Conservation (phyloP, 805 yeast species). For the Ogataea salicorniae region DNA sequence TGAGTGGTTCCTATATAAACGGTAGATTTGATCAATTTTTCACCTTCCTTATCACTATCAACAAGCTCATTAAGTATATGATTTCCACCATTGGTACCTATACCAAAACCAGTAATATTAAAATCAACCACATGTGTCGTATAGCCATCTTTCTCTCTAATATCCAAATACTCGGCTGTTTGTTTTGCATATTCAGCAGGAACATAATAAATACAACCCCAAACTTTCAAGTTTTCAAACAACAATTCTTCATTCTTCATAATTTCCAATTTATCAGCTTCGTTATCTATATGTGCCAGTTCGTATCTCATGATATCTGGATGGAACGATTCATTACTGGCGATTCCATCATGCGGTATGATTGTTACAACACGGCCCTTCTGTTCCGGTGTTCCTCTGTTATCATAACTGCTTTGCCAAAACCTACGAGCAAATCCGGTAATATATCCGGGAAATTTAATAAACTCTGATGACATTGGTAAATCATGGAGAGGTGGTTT, state of each 20-base stretch:
- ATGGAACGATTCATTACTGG: constrained; percentile 35
- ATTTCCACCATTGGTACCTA: constrained; percentile 1
- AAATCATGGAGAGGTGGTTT: constrained; percentile 75
- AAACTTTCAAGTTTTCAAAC: constrained; percentile 46
- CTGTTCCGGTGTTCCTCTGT: constrained; percentile 78
- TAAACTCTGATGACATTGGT: constrained; percentile 29
- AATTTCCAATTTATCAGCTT: constrained; percentile 12
- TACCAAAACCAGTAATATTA: constrained; percentile 30
- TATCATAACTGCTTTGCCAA: constrained; percentile 90
- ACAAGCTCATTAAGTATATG: constrained; percentile 27
- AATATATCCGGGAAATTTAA: constrained; percentile 59
- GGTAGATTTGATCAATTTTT: constrained; percentile 44
- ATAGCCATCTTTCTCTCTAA: constrained; percentile 88
- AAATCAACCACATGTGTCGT: constrained; percentile 63
- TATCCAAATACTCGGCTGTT: constrained; percentile 67
- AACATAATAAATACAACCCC: constrained; percentile 84
- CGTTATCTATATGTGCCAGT: constrained; percentile 8
- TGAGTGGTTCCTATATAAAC: constrained; percentile 82
- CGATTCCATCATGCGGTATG: constrained; percentile 53
- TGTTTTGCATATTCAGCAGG: constrained; percentile 55
- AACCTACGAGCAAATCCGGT: constrained; percentile 76
- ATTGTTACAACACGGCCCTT: constrained; percentile 91
- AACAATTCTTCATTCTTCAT: constrained; percentile 20
- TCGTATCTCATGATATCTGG: constrained; percentile 35
- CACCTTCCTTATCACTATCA: constrained; percentile 28